Evolutionary conservation across 257 asterid genomes (phyloP).

Genomic region (Misopates orontium): DNA sequence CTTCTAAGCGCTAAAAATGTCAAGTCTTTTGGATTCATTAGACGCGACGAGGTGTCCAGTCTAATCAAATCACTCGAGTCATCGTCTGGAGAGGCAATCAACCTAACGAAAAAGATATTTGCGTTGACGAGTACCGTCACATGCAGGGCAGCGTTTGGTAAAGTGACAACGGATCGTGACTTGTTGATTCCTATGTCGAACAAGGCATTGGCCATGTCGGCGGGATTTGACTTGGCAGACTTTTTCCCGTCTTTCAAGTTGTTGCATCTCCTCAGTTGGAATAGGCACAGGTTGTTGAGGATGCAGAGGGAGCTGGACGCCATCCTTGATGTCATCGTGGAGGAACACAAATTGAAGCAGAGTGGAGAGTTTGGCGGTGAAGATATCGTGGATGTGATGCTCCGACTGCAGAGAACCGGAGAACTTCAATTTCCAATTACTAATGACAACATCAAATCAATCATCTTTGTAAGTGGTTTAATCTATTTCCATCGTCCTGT

Average conservation of each 20-base stretch:
- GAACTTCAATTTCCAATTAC: slow-evolving; percentile 20
- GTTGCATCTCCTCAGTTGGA: slow-evolving; percentile 28
- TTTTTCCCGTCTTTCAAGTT: slow-evolving; percentile 22
- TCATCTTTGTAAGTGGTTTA: slow-evolving; percentile 11
- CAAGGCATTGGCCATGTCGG: slow-evolving; percentile 1
- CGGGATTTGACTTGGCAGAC: slow-evolving; percentile 25
- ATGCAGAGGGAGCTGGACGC: slow-evolving; percentile 28
- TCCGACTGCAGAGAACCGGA: slow-evolving; percentile 11
- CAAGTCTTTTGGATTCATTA: slow-evolving; percentile 23
- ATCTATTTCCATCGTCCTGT: no score
- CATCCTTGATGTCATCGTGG: slow-evolving; percentile 32
- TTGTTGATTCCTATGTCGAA: slow-evolving; percentile 15
- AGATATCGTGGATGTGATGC: slow-evolving; percentile 26
- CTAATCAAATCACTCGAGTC: slow-evolving; percentile 10
- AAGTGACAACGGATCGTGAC: slow-evolving; percentile 22
- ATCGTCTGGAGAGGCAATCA: neutral
- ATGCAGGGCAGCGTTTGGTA: slow-evolving; percentile 26
- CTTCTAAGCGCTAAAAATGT: slow-evolving; percentile 23
- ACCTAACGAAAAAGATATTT: slow-evolving; percentile 21
- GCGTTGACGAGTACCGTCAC: slow-evolving; percentile 22
- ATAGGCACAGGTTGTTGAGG: slow-evolving; percentile 30
- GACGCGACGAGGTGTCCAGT: slow-evolving; percentile 21
- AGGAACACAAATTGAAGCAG: slow-evolving; percentile 31
- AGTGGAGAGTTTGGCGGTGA: slow-evolving; percentile 6
- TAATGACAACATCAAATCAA: slow-evolving; percentile 29